Evolutionary conservation across 164 flowering plant species (phyloP).

Genomic region (Pachysandra terminalis): DNA sequence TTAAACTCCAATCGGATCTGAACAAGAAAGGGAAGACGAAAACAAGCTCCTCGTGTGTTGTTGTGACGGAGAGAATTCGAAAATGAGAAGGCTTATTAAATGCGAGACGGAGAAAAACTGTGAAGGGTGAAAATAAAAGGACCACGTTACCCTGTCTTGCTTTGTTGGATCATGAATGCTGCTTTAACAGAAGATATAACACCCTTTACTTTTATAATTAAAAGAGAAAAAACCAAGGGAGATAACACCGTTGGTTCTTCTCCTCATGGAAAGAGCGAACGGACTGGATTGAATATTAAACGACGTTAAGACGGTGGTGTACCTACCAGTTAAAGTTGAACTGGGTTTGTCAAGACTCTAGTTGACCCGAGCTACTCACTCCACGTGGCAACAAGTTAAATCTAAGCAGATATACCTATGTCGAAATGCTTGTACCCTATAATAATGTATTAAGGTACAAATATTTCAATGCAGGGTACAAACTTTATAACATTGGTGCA

Average conservation of each 20-base stretch:
- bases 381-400: no score
- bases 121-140: background rate
- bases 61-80: conserved; percentile 5
- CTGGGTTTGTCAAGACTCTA: background rate
- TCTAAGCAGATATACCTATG: no score
- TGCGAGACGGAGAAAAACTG: background rate
- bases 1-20: background rate
- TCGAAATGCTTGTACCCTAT: no score
- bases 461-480: no score
- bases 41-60: conserved; percentile 23
- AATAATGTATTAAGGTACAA: no score
- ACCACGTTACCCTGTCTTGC: background rate
- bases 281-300: no score
- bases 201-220: no score
- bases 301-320: background rate
- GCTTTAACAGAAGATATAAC: no score
- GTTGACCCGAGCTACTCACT: background rate
- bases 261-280: background rate
- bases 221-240: background rate
- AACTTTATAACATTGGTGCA: no score
- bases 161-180: conserved; percentile 9
- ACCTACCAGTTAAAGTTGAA: background rate
- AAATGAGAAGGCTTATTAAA: background rate
- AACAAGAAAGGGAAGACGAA: background rate
- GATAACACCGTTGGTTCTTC: conserved; percentile 5